Evolutionary conservation across 495 filamentous ascomycete genomes (phyloP).

Genomic region (Niebla homalea): DNA sequence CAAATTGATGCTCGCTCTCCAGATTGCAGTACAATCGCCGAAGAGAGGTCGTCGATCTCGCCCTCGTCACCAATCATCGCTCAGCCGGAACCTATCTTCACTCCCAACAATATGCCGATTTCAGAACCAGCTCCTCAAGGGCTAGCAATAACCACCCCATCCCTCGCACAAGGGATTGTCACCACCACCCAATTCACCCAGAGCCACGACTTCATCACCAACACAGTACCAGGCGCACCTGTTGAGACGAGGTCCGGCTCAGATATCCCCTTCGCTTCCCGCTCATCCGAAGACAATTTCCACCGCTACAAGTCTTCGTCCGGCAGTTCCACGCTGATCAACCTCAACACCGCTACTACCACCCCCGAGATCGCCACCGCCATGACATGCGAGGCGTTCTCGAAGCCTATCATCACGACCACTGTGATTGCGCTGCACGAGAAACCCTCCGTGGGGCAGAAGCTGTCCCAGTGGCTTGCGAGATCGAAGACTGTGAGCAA

Average conservation of each 20-base stretch:
- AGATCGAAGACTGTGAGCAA: neutral
- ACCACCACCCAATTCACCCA: constrained; percentile 1
- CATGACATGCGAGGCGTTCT: neutral
- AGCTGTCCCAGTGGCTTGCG: constrained; percentile 2
- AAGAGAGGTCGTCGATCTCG: constrained; percentile 12
- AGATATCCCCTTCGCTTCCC: neutral
- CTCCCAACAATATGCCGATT: neutral
- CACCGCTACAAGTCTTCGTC: constrained; percentile 5
- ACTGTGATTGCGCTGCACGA: constrained; percentile 1
- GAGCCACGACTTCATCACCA: neutral
- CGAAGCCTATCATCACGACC: neutral
- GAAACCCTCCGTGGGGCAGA: neutral
- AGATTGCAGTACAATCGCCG: constrained; percentile 11
- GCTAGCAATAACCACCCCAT: neutral
- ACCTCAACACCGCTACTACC: constrained; percentile 3
- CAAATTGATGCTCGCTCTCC: constrained; percentile 13
- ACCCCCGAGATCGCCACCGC: constrained; percentile 1
- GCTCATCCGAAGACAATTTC: neutral
- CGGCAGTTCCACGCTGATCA: constrained; percentile 11
- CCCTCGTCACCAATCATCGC: constrained; percentile 2
- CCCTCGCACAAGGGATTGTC: neutral
- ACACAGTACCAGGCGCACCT: neutral
- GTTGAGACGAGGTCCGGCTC: neutral
- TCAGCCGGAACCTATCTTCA: neutral
- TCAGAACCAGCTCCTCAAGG: neutral